A percentile compares a stretch with the other conserved stretches of the same genome.
phyloP scores from a whole-genome alignment of 75 land plant genomes.

The Selaginella moellendorffii region DNA sequence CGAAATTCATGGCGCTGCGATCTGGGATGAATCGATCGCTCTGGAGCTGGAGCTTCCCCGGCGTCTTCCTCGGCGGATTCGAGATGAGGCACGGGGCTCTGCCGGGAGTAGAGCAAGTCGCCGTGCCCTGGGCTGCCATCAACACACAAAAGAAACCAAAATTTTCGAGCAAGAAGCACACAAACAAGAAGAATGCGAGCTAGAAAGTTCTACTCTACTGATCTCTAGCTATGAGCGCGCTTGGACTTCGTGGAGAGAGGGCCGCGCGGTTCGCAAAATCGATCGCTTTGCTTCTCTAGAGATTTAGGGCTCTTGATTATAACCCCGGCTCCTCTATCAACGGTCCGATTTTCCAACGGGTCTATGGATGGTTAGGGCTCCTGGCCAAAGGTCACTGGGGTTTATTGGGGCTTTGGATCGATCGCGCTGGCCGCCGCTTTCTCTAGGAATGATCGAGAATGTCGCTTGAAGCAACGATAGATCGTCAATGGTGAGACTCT shows the following conservation, averaged over 20 bases:
- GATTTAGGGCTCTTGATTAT: no score
- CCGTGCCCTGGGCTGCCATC: background rate
- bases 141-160: background rate
- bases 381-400: background rate
- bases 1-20: constrained; percentile 61
- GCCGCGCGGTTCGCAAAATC: no score
- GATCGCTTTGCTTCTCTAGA: no score
- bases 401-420: background rate
- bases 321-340: no score
- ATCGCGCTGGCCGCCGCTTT: no score
- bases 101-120: background rate
- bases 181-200: background rate
- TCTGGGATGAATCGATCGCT: constrained; percentile 62
- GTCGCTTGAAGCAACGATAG: background rate
- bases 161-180: background rate
- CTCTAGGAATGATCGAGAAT: background rate
- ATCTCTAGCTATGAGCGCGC: no score
- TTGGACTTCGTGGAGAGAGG: no score
- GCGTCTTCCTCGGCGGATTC: constrained; percentile 1
- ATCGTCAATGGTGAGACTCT: background rate
- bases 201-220: no score
- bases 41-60: constrained; percentile 30
- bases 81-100: background rate
- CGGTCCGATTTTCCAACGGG: no score
- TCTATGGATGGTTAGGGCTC: background rate